Evolutionary conservation across 345 rosid species (phyloP), one percentile per base, ranked within the genome.

Genomic region (Brassica incana): DNA sequence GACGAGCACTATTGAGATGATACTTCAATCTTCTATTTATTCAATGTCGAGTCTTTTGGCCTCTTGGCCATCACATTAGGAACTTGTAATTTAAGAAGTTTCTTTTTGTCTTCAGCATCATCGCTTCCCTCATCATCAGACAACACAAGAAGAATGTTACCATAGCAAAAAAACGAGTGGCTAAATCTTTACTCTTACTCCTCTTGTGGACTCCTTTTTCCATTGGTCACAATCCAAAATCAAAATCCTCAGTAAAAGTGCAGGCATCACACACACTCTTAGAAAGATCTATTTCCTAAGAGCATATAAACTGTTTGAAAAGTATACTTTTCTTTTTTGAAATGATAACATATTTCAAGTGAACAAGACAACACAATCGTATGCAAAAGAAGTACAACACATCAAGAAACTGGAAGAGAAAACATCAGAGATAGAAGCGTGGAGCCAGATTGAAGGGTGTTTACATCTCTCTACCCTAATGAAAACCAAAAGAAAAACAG

Each of bases 41-140:
- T 12, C 14, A 29, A 0, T 16, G 16, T 66, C 67, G 32, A 43
- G 68, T 72, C 35, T 58, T 72, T 72, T 29, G 30, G 77, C 56
- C 67, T 78, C 69, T 78, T 66, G 36, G 48, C 59, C 66, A 36
- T 78, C 6, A 78, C 77, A 56, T 72, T 65, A 40, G 48, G 48
- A 67, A 12, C 67, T 72, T 65, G 36, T 18, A 40, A 58, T 10
- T 25, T 25, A 40, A 6, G 6, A 33, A 40, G 67, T 38, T 72
- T 30, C 43, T 16, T 78, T 27, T 27, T 38, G 15, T 78, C 74
- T 2, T 60, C 14, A 33, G 12, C 3, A 71, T 11, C 75, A 72
- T 59, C 67, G 36, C 33, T 76, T 45, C 52, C 64, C 50, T 78
- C 77, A 72, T 78, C 77, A 78, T 78, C 81, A 65, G 81, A 78